Base-by-base conservation (phyloP, 2,329 filamentous ascomycete genomes). In the Hymenotorrendiella dingleyae region DNA sequence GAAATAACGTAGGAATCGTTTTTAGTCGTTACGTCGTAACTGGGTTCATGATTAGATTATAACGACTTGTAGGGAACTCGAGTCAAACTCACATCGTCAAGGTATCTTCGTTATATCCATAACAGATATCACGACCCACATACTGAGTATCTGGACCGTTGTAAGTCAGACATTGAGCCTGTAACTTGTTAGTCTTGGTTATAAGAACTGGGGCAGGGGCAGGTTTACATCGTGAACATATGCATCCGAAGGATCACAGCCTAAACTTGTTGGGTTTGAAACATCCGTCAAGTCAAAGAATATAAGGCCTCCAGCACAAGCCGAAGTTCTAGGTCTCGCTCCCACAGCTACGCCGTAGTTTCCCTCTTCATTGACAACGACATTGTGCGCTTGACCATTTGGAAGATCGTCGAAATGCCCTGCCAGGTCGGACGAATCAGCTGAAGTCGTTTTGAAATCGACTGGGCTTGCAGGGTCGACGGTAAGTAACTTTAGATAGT, bases 211-310 rank as follows among this genome's bases (percentile, higher is more conserved):
- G n/a, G n/a, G n/a, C n/a, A n/a, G n/a, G n/a, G n/a, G n/a, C n/a
- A n/a, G n/a, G n/a, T n/a, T 23, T 23, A 76, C 76, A 48, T 73
- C 52, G 27, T 54, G 52, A 4, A 54, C 52, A 32, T 54, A 54
- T 46, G 69, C 70, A 47, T 74, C 71, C 20, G 66, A 45, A 17
- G 62, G 62, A 14, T 65, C 68, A 49, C 69, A 74, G 37, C 71
- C 71, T 17, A 70, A 64, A 38, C 58, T 65, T 12, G 59, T 67
- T 11, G 71, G 70, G 17, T 71, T 71, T 1, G 64, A 55, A 17
- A 67, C 66, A 33, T 73, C 63, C 2, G 63, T 61, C 26, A 74
- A 62, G 52, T 74, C 67, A 47, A 73, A 69, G 59, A 72, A 71
- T 56, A 71, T 71, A 33, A 73, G 60, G 17, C 71, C 71, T 12